Evolutionary conservation across 768 basidiomycete genomes (phyloP).

Genomic region (Mycena kentingensis): DNA sequence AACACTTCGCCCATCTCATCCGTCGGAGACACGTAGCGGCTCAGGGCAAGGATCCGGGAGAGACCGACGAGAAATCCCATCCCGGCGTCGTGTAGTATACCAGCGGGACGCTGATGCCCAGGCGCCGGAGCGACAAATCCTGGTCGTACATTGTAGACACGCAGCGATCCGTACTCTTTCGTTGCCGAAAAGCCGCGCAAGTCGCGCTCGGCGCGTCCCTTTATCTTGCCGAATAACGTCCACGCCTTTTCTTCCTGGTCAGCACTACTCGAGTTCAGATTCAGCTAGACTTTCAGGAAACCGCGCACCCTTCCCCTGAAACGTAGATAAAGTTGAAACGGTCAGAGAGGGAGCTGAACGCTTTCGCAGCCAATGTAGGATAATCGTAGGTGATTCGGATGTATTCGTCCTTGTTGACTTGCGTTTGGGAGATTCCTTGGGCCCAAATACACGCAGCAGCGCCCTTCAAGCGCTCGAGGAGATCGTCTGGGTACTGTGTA

Average conservation of each 20-base stretch:
- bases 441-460: conserved; percentile 32
- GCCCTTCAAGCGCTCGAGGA: conserved; percentile 23
- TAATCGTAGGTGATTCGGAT: conserved; percentile 31
- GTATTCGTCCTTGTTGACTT: conserved; percentile 31
- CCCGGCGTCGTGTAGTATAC: not conserved
- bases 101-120: not conserved
- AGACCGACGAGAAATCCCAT: not conserved
- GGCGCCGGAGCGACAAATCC: conserved; percentile 19
- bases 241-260: conserved; percentile 28
- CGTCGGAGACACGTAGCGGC: conserved; percentile 19
- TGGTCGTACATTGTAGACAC: conserved; percentile 27
- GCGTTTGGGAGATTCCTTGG: conserved; percentile 28
- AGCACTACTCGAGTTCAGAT: conserved; percentile 16
- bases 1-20: conserved; percentile 25
- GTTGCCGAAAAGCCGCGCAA: conserved; percentile 20
- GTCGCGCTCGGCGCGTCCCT: conserved; percentile 28
- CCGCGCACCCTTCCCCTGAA: conserved; percentile 27
- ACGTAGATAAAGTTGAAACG: conserved; percentile 35
- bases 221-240: conserved; percentile 27
- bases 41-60: not conserved
- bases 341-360: conserved; percentile 19
- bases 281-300: not conserved
- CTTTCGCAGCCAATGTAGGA: conserved; percentile 29
- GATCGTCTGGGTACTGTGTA: conserved; percentile 17
- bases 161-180: conserved; percentile 12